Evolutionary conservation across 2,329 filamentous ascomycete genomes (phyloP).

Genomic region (Cladosporium sp.): DNA sequence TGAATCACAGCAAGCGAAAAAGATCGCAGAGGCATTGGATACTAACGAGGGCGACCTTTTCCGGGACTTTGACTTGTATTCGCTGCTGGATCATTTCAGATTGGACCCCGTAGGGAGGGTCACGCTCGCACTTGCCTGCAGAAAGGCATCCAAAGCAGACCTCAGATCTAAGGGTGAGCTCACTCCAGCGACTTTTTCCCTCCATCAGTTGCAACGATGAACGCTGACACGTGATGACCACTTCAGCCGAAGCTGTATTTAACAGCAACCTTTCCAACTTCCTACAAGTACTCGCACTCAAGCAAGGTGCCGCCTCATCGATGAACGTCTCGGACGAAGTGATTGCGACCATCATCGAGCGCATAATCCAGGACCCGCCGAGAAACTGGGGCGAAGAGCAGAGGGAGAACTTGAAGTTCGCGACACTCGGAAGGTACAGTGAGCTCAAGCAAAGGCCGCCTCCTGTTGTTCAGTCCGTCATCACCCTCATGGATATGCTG

Average conservation of each 20-base stretch:
- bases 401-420: conserved; percentile 64
- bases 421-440: conserved; percentile 65
- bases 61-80: conserved; percentile 91
- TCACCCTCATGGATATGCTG: conserved; percentile 65
- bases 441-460: conserved; percentile 58
- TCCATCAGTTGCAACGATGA: neutral
- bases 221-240: conserved; percentile 17
- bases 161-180: conserved; percentile 80
- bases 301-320: conserved; percentile 1
- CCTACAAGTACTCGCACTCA: conserved; percentile 64
- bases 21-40: conserved; percentile 92
- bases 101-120: conserved; percentile 85
- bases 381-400: conserved; percentile 77
- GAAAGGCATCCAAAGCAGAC: conserved; percentile 73
- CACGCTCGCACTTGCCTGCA: conserved; percentile 83
- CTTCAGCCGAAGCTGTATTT: conserved; percentile 82
- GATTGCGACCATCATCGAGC: conserved; percentile 76
- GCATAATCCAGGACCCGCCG: conserved; percentile 80
- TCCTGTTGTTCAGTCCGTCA: conserved; percentile 63
- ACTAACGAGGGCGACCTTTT: conserved; percentile 88
- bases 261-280: conserved; percentile 75
- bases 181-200: neutral
- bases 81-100: conserved; percentile 95
- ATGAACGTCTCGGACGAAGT: conserved; percentile 51
- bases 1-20: conserved; percentile 76